These are phyloP conservation scores for Clonostachys solani DNA, from an alignment of 2,329 filamentous ascomycete species.

Conservation along the genomic window DNA sequence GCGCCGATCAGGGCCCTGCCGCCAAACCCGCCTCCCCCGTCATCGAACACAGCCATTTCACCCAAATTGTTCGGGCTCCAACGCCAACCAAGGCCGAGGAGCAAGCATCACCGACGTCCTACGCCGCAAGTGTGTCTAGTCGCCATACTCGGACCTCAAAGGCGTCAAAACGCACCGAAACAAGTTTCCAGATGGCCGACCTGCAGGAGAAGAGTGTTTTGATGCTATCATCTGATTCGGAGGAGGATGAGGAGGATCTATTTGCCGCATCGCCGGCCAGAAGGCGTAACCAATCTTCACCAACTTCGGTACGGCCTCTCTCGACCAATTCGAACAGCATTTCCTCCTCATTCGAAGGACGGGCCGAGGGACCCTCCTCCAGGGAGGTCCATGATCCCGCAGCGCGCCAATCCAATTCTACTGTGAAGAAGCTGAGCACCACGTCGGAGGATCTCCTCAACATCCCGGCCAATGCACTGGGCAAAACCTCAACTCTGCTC, in stretches of 20 bases:
- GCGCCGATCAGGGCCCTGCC: background rate
- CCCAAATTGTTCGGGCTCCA: slow-evolving; percentile 1
- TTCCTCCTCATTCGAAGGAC: too few species aligned
- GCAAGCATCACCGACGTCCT: slow-evolving; percentile 29
- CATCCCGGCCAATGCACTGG: slow-evolving; percentile 1
- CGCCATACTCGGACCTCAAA: slow-evolving; percentile 51
- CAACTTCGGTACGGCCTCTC: too few species aligned
- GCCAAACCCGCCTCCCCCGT: slow-evolving; percentile 7
- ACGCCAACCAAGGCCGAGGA: slow-evolving; percentile 10
- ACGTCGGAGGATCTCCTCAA: slow-evolving; percentile 2
- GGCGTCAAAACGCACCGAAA: slow-evolving; percentile 41
- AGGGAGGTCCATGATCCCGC: background rate
- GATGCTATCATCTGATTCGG: slow-evolving; percentile 54
- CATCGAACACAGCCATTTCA: slow-evolving; percentile 8
- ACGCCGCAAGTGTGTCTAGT: slow-evolving; percentile 48
- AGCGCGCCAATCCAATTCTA: background rate
- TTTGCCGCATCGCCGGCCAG: too few species aligned
- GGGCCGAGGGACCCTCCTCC: too few species aligned
- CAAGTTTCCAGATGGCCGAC: slow-evolving; percentile 44
- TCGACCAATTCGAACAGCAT: too few species aligned
- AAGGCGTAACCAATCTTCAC: too few species aligned
- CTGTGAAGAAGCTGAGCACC: background rate
- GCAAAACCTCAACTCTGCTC: background rate
- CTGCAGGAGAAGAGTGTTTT: slow-evolving; percentile 51
- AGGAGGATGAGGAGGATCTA: slow-evolving; percentile 32